Percentiles rank a stretch among this genome's conserved stretches.
phyloP scores from a whole-genome alignment of 1,284 basidiomycete species.

The Ceratobasidium sp. region DNA sequence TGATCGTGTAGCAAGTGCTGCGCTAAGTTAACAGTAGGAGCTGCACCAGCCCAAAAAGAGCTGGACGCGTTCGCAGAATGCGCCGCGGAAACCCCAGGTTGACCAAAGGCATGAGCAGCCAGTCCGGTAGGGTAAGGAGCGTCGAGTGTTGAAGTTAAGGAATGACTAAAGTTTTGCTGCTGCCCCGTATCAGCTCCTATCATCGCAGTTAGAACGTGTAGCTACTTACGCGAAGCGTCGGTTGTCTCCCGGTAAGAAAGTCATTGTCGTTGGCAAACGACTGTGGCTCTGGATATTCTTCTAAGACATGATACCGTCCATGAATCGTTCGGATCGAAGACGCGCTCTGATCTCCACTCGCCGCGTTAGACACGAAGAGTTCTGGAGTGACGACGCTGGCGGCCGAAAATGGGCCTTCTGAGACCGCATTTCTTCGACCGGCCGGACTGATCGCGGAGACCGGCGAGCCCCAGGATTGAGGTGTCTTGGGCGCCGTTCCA shows the following conservation, averaged over 20 bases:
- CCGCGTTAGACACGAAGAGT: neutral
- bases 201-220: neutral
- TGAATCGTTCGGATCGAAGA: neutral
- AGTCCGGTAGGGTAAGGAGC: neutral
- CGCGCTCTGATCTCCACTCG: neutral
- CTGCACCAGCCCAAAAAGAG: neutral
- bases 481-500: neutral
- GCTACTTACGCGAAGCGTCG: neutral
- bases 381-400: too few relatives aligned
- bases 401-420: neutral
- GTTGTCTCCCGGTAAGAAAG: too few relatives aligned
- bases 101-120: neutral
- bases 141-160: neutral
- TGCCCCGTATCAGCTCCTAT: neutral
- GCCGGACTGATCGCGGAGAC: neutral
- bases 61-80: neutral
- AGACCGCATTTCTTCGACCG: constrained; percentile 13
- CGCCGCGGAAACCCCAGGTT: too few relatives aligned
- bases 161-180: neutral
- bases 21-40: too few relatives aligned
- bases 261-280: neutral
- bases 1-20: neutral
- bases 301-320: neutral
- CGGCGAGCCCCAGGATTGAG: constrained; percentile 15
- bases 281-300: neutral